Base-by-base conservation (phyloP, 2,329 filamentous ascomycete species). In the Nigrospora oryzae region DNA sequence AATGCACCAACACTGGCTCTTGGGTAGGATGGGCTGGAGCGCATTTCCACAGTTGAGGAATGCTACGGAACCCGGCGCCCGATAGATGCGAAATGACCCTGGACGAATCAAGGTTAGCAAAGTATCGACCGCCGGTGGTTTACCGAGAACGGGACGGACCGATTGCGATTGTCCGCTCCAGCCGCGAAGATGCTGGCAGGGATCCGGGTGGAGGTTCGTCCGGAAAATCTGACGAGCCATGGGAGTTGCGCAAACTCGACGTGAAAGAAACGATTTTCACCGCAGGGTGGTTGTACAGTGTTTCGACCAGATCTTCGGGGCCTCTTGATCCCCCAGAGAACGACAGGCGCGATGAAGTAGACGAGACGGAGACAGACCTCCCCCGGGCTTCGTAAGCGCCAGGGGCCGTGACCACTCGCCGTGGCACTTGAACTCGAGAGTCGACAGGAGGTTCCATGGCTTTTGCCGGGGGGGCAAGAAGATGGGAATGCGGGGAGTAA, bases 1-100 rank as follows among this genome's bases (percentile, higher is more conserved):
- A 31, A 96, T 85, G 61, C 86, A 94, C 90, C 90, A 96, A 60
- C 86, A 94, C 64, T 95, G 89, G 47, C 89, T 94, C 62, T 88
- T 88, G 19, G 87, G 88, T 43, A 96, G 68, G 50, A 96, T 93
- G 11, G 90, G 86, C 56, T 93, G 87, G 15, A 95, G 74, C 14
- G 90, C 83, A 45, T 80, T 81, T 48, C 87, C 87, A 51, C 89
- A 95, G 63, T 86, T 91, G 11, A 96, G 73, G 57, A 95, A 96
- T 12, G 88, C 86, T 14, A 93, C 87, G 11, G 88, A 88, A 16
- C 88, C 86, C 8, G 86, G 86, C 32, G 93, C 85, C 56, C 86
- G 83, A 61, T 96, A 95, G 51, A 96, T 88, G 51, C 84, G 79
- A 48, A 96, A 75, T 1, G 82, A 77, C 2, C 89, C 89, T 79